Evolutionary conservation across 352 stramenopile species (phyloP).

Genomic region (Discostella stelligera): DNA sequence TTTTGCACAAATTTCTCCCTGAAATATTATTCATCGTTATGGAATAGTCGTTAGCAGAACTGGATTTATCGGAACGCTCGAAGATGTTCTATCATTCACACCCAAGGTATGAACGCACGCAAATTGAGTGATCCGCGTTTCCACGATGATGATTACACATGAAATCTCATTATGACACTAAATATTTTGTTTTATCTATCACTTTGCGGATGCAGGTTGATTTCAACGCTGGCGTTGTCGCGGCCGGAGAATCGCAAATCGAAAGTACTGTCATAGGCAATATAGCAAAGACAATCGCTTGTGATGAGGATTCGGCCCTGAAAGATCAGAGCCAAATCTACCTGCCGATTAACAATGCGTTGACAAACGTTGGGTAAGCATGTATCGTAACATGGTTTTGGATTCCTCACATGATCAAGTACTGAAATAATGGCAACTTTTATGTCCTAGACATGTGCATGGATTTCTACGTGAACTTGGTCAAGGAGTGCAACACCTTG

Average conservation of each 20-base stretch:
- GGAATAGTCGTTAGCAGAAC: slow-evolving; percentile 57
- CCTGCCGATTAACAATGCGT: slow-evolving; percentile 84
- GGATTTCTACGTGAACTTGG: slow-evolving; percentile 82
- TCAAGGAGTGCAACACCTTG: slow-evolving; percentile 84
- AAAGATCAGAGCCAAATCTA: slow-evolving; percentile 81
- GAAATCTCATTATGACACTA: background rate
- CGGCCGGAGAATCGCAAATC: slow-evolving; percentile 83
- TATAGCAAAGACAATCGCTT: slow-evolving; percentile 35
- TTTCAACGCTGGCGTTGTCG: slow-evolving; percentile 86
- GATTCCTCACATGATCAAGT: background rate
- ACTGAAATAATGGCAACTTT: background rate
- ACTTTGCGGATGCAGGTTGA: slow-evolving; percentile 57
- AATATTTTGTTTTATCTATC: background rate
- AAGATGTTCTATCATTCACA: slow-evolving; percentile 79
- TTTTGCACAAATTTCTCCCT: background rate
- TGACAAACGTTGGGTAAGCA: slow-evolving; percentile 67
- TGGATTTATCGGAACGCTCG: slow-evolving; percentile 78
- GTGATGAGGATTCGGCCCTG: slow-evolving; percentile 60
- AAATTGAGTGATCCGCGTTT: background rate
- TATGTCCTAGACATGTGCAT: slow-evolving; percentile 72
- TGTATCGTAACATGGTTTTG: background rate
- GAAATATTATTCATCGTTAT: background rate
- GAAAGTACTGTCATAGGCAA: slow-evolving; percentile 84
- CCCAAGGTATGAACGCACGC: slow-evolving; percentile 56
- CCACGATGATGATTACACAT: too few relatives aligned